Conservation (phyloP, 306 rosid genomes). For the Cicer bijugum region DNA sequence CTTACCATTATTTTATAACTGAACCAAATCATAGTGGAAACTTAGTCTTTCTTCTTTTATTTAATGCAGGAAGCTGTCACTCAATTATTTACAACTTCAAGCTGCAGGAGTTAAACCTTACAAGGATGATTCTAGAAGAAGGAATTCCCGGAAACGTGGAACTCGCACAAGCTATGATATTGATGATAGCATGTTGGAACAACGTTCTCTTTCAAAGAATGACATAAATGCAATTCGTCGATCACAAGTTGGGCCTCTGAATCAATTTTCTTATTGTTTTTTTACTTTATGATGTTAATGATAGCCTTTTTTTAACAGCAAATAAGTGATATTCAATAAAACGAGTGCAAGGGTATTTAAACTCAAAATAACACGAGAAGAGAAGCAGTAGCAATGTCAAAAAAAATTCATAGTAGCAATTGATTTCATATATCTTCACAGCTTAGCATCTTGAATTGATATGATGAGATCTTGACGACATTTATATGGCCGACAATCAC, state of each 20-base stretch:
- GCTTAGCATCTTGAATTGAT: conserved; percentile 34
- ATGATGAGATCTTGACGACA: conserved; percentile 5
- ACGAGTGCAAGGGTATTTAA: too few species aligned
- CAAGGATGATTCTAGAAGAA: conserved; percentile 79
- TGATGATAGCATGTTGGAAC: conserved; percentile 60
- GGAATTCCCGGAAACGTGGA: conserved; percentile 62
- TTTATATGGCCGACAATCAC: conserved; percentile 20
- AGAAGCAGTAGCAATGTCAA: too few species aligned
- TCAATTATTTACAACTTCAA: conserved; percentile 84
- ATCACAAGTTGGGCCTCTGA: conserved; percentile 68
- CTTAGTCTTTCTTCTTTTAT: conserved; percentile 44
- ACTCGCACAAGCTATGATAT: conserved; percentile 58
- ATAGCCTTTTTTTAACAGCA: not conserved
- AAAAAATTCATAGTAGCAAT: not conserved
- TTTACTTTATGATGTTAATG: conserved; percentile 3
- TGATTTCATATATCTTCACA: conserved; percentile 31
- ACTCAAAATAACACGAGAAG: too few species aligned
- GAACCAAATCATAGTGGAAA: conserved; percentile 34
- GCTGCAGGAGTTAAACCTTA: conserved; percentile 63
- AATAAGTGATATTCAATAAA: too few species aligned
- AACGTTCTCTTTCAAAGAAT: conserved; percentile 80
- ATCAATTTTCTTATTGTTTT: conserved; percentile 40
- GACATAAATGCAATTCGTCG: conserved; percentile 81
- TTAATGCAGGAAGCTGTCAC: conserved; percentile 80
- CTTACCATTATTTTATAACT: conserved; percentile 40